Evolutionary conservation across 1,139 yeast genomes (phyloP).

Genomic region (Taphrina sp.): DNA sequence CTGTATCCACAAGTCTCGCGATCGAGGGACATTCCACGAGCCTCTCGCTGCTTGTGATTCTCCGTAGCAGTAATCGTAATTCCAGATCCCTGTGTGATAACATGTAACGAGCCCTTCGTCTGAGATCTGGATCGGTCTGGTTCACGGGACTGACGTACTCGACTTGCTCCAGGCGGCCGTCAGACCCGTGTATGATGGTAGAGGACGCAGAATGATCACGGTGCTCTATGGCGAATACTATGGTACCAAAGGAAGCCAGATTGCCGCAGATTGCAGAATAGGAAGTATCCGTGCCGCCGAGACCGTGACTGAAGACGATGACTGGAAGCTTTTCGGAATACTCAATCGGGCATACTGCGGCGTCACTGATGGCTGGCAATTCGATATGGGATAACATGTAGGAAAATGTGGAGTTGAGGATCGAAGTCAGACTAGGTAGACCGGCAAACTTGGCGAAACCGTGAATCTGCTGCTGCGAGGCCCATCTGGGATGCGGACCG

Average conservation of each 20-base stretch:
- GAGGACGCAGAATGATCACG: slow-evolving; percentile 38
- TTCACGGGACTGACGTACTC: slow-evolving; percentile 1
- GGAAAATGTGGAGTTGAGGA: slow-evolving; percentile 24
- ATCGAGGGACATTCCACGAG: background rate
- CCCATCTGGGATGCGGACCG: slow-evolving; percentile 34
- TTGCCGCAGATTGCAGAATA: slow-evolving; percentile 39
- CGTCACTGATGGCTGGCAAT: slow-evolving; percentile 11
- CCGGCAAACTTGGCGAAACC: slow-evolving; percentile 15
- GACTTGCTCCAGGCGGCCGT: slow-evolving; percentile 10
- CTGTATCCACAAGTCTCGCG: background rate
- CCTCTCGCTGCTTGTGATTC: background rate
- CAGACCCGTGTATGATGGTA: slow-evolving; percentile 28
- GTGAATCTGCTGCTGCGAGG: slow-evolving; percentile 32
- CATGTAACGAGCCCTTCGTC: slow-evolving; percentile 3
- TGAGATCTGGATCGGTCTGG: background rate
- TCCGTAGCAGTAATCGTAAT: background rate
- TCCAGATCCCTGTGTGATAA: slow-evolving; percentile 1
- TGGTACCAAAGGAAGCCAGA: slow-evolving; percentile 38
- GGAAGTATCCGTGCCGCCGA: slow-evolving; percentile 38
- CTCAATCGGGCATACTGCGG: slow-evolving; percentile 13
- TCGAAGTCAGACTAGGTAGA: slow-evolving; percentile 14
- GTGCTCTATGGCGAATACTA: slow-evolving; percentile 38
- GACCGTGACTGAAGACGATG: slow-evolving; percentile 39
- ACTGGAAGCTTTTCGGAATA: slow-evolving; percentile 36
- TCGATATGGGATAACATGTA: slow-evolving; percentile 32